phyloP scores from a whole-genome alignment of 345 rosid genomes.

The Gossypium australe region DNA sequence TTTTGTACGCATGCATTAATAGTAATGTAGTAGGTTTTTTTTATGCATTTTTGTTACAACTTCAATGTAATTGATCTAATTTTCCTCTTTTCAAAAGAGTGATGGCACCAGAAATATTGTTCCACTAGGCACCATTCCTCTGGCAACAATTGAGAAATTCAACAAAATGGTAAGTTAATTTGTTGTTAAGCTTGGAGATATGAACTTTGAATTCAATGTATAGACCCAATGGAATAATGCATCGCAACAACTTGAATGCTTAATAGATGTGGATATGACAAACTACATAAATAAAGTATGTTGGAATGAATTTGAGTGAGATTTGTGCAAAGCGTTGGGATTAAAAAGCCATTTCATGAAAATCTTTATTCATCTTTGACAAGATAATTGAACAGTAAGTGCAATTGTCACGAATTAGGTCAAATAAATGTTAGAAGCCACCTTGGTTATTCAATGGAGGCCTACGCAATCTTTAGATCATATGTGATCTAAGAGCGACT shows the following conservation, averaged over 20 bases:
- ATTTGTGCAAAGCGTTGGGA: not conserved
- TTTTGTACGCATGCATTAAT: not conserved
- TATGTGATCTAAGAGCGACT: not conserved
- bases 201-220: not conserved
- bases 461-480: not conserved
- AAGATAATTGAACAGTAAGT: not conserved
- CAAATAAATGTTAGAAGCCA: not conserved
- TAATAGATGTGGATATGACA: not conserved
- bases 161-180: conserved; percentile 61
- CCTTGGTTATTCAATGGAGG: not conserved
- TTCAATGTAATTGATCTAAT: conserved; percentile 1
- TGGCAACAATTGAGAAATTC: conserved; percentile 87
- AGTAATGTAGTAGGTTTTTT: not conserved
- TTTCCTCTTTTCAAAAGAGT: conserved; percentile 42
- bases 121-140: conserved; percentile 78
- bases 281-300: not conserved
- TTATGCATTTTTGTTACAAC: not conserved
- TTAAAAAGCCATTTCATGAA: not conserved
- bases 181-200: not conserved
- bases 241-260: not conserved
- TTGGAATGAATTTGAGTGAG: not conserved
- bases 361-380: not conserved
- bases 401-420: not conserved
- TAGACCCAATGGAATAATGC: not conserved
- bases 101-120: conserved; percentile 70